Conservation (phyloP, 2,329 filamentous ascomycete species). For the Diaporthe australafricana region DNA sequence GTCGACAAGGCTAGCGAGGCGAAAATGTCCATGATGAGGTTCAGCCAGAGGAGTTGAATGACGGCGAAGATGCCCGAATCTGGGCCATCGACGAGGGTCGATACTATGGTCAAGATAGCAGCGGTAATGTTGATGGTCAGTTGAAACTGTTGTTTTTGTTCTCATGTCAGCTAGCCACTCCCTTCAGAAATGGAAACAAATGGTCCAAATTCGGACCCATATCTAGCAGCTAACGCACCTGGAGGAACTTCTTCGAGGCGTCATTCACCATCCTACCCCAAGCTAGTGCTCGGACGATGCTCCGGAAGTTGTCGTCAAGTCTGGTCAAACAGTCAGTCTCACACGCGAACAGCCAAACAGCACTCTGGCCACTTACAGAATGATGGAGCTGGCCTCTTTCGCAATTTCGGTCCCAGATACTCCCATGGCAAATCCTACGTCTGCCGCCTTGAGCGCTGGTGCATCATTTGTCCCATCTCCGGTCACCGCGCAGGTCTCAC, state of each 20-base stretch:
- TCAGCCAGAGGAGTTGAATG: conserved; percentile 72
- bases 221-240: conserved; percentile 45
- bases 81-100: conserved; percentile 63
- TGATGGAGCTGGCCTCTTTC: conserved; percentile 72
- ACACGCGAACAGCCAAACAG: background rate
- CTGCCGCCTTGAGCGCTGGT: conserved; percentile 69
- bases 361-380: conserved; percentile 42
- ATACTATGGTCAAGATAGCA: conserved; percentile 69
- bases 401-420: conserved; percentile 71
- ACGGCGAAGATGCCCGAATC: conserved; percentile 67
- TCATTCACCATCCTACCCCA: conserved; percentile 74
- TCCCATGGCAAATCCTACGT: conserved; percentile 74
- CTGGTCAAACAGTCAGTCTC: background rate
- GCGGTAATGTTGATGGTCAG: conserved; percentile 74
- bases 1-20: conserved; percentile 66
- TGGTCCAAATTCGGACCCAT: background rate
- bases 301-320: conserved; percentile 64
- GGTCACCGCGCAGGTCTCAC: conserved; percentile 61
- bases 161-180: background rate
- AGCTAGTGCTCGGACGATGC: conserved; percentile 70
- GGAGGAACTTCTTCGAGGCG: conserved; percentile 72
- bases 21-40: conserved; percentile 74
- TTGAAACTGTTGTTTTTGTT: conserved; percentile 56
- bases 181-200: background rate
- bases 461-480: conserved; percentile 74